phyloP scores from a whole-genome alignment of 257 asterid genomes.

The Gentiana straminea region DNA sequence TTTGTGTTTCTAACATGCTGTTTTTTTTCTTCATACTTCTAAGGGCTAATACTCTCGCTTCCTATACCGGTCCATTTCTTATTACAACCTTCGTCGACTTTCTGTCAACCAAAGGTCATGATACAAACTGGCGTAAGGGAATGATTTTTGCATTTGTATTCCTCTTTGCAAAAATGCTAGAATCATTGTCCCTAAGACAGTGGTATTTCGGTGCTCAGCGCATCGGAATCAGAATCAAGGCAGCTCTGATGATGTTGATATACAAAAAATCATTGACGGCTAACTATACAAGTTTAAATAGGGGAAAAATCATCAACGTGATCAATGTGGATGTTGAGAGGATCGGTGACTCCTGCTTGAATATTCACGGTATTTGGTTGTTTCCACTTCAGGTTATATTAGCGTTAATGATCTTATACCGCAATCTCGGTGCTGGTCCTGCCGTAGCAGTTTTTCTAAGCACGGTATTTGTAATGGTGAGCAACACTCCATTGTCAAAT shows the following conservation, averaged over 20 bases:
- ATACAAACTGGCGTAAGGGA: constrained; percentile 41
- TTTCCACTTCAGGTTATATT: neutral
- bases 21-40: constrained; percentile 3
- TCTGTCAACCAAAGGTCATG: constrained; percentile 37
- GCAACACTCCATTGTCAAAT: constrained; percentile 80
- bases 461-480: constrained; percentile 62
- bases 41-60: constrained; percentile 71
- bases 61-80: constrained; percentile 66
- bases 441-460: constrained; percentile 56
- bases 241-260: constrained; percentile 48
- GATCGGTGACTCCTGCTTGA: constrained; percentile 9
- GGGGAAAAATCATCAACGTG: constrained; percentile 52
- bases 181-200: constrained; percentile 75
- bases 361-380: too few relatives aligned
- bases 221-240: constrained; percentile 21
- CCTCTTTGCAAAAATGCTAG: constrained; percentile 63
- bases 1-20: constrained; percentile 3
- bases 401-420: constrained; percentile 39
- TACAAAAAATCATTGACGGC: constrained; percentile 47
- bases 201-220: constrained; percentile 84
- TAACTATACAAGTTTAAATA: constrained; percentile 43
- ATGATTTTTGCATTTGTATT: constrained; percentile 51
- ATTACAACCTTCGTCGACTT: constrained; percentile 77
- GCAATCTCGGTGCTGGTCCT: constrained; percentile 64
- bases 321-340: constrained; percentile 74